Base-by-base conservation (phyloP, 2,329 filamentous ascomycete genomes). In the Penicillium thymicola region DNA sequence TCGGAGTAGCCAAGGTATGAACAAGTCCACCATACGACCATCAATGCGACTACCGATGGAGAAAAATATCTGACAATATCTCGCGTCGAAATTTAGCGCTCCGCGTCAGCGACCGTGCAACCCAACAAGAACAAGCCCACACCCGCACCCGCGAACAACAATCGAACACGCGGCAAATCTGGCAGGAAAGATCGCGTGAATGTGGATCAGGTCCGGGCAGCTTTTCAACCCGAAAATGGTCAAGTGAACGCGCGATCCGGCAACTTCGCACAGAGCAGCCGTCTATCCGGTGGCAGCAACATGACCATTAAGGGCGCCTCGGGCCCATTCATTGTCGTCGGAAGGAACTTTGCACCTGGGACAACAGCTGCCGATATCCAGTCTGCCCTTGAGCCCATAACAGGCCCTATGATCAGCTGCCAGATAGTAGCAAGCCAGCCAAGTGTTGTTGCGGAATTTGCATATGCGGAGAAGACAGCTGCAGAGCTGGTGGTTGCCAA, bases 301-400 rank as follows among this genome's bases (percentile, higher is more conserved):
- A 76, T 86, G 58, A 82, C 73, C 67, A 86, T 87, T 57, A 79
- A 79, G 67, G 85, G 85, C 47, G 70, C 73, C 21, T 73, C 73
- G 11, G 81, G 81, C 1, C 82, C 82, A 3, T 84, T 80, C 65
- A 76, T 82, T 6, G 81, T 88, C 7, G 71, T 84, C 49, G 85
- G 83, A 7, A 80, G 79, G 67, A 87, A 87, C 71, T 87, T 88
- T 67, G 84, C 84, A 14, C 81, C 81, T n/a, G 85, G 85, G 16
- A 88, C 85, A 0, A 86, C 84, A 2, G 84, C 84, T 16, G 83
- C 82, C 27, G 85, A 88, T 63, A 87, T 88, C 44, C 82, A 86
- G 66, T 80, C 83, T 41, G 84, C 85, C 30, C 77, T 87, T 68
- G 75, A 77, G 53, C 77, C 78, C 3, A 73, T 81, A 18, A 81